Conservation (phyloP, 148 eudicot species). For the Fallopia convolvulus region DNA sequence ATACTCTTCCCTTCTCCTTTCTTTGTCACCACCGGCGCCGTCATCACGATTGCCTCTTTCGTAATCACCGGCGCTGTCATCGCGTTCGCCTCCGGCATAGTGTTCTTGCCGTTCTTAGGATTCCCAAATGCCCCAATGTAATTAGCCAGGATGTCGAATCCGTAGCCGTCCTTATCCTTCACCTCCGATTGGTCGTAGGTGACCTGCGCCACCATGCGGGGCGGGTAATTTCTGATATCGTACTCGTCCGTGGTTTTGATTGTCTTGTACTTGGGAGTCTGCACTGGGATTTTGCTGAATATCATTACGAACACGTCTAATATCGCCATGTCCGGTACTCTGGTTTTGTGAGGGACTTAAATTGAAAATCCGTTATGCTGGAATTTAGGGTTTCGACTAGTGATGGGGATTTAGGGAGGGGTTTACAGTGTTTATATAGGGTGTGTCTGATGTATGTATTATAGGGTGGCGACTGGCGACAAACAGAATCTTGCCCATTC, state of each 20-base stretch:
- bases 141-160: constrained; percentile 52
- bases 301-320: constrained; percentile 16
- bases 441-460: not conserved
- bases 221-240: constrained; percentile 62
- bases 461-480: not conserved
- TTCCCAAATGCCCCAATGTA: constrained; percentile 78
- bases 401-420: not conserved
- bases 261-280: constrained; percentile 53
- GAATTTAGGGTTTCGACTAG: not conserved
- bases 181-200: constrained; percentile 51
- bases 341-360: not conserved
- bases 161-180: constrained; percentile 56
- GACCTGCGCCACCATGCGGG: constrained; percentile 49
- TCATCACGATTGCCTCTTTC: constrained; percentile 36
- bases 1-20: constrained; percentile 12
- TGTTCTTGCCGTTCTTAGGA: constrained; percentile 58
- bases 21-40: constrained; percentile 38
- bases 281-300: constrained; percentile 50
- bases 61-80: constrained; percentile 39
- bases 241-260: constrained; percentile 38
- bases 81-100: constrained; percentile 43
- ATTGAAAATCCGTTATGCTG: not conserved
- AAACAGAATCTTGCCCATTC: not conserved
- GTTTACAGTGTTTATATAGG: not conserved
- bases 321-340: not conserved